Percentiles rank a stretch among this genome's conserved stretches.
Conservation (phyloP, 2,329 filamentous ascomycete species). For the Canariomyces notabilis region DNA sequence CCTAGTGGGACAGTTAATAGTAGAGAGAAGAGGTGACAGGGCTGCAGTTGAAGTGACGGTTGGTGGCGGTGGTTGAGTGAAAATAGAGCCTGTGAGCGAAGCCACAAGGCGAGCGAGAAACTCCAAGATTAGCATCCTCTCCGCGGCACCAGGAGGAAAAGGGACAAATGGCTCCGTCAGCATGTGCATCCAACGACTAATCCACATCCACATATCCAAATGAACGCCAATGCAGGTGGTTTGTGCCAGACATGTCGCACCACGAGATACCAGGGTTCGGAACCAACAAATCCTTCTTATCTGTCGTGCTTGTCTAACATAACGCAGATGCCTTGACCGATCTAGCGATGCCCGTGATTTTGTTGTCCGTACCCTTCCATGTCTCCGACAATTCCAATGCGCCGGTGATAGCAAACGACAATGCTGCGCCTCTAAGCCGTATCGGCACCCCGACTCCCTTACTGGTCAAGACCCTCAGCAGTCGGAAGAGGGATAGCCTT, state of each 20-base stretch:
- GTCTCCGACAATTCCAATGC: neutral
- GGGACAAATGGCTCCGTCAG: no score
- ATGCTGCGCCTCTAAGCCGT: neutral
- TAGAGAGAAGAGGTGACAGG: no score
- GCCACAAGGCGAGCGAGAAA: no score
- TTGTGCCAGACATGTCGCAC: neutral
- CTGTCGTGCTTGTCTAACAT: slow-evolving; percentile 5
- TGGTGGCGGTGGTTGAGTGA: no score
- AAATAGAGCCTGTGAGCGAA: no score
- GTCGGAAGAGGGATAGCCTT: slow-evolving; percentile 64
- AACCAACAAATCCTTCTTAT: neutral
- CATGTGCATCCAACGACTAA: no score
- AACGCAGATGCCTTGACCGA: neutral
- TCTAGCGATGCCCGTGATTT: slow-evolving; percentile 1
- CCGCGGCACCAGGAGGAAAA: no score
- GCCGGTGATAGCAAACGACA: neutral
- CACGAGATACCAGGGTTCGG: neutral
- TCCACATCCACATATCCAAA: neutral
- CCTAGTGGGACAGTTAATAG: no score
- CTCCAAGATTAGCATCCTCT: no score
- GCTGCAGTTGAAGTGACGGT: no score
- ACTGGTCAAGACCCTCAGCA: slow-evolving; percentile 40
- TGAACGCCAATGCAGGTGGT: neutral
- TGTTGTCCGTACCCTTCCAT: neutral
- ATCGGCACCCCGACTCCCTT: neutral